Percentiles rank a stretch among this genome's conserved stretches.
phyloP scores from a whole-genome alignment of 768 basidiomycete species.

The Clavulina sp. region DNA sequence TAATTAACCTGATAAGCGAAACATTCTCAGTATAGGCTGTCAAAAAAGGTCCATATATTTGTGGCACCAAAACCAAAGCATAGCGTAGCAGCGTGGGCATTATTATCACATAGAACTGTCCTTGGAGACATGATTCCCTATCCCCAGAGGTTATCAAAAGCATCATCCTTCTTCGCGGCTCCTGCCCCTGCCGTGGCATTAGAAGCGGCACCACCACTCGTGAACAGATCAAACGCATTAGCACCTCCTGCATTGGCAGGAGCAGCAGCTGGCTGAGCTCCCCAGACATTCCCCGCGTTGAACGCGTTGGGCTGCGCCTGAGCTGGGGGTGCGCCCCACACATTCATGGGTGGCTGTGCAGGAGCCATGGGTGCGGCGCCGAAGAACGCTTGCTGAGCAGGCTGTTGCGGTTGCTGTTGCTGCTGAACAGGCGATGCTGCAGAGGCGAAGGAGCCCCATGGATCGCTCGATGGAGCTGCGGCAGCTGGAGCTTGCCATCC shows the following conservation, averaged over 20 bases:
- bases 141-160: slow-evolving; percentile 71
- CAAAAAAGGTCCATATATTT: too few species aligned
- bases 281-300: slow-evolving; percentile 5
- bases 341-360: not conserved
- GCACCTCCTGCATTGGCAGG: slow-evolving; percentile 29
- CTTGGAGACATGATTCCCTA: too few species aligned
- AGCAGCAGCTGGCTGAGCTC: not conserved
- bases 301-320: too few species aligned
- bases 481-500: slow-evolving; percentile 25
- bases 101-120: too few species aligned
- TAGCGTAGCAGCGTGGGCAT: too few species aligned
- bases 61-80: too few species aligned
- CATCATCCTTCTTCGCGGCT: slow-evolving; percentile 49
- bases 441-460: not conserved
- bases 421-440: too few species aligned
- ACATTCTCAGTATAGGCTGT: too few species aligned
- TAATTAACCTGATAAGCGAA: too few species aligned
- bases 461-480: not conserved
- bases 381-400: too few species aligned
- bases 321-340: not conserved
- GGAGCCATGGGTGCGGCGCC: too few species aligned
- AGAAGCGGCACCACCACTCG: slow-evolving; percentile 9
- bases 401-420: too few species aligned
- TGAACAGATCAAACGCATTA: slow-evolving; percentile 2
- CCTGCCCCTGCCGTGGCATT: slow-evolving; percentile 18